Evolutionary conservation across 306 rosid species (phyloP), one percentile per base, ranked within the genome.

Genomic region (Lathyrus aphaca): DNA sequence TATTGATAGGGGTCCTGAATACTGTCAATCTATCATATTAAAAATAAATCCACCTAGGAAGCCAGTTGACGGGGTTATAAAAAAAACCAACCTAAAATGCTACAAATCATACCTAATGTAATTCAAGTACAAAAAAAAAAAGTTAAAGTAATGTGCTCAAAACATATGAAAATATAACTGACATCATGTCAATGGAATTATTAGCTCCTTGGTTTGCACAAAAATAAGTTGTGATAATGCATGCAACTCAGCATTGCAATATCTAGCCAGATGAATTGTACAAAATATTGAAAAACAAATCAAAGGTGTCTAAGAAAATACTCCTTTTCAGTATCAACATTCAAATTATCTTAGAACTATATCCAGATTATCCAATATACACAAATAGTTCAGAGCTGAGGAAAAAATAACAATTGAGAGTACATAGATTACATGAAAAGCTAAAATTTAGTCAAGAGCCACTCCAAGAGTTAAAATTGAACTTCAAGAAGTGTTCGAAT

Each of bases 1-100:
- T 87, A 82, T 86, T 87, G 69, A 80, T 77, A 69, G 10, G 9
- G 70, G 90, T 82, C 80, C 83, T 73, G 71, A 81, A 82, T 65
- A 80, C 75, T 32, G 69, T 73, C 71, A 81, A 77, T 58, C 66
- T 65, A 71, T 78, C 72, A 40, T 43, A 68, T 71, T 44, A 49
- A 43, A 66, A 73, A 68, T 17, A 62, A 77, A 55, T 39, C 63
- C 64, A 72, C 21, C 72, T 64, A 19, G 66, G 66, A 74, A 75
- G 30, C 55, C 73, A 70, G 39, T 29, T 71, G 51, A 63, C 2
- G 6, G 12, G 53, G 67, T 32, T 58, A 32, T 48, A 15, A 32
- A 23, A 23, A 42, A 62, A 60, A 30, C 49, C 58, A 74, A 62
- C 76, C 72, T 62, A 60, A 18, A 57, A 74, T 63, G 72, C 69